These are phyloP conservation scores for Wolfiporia cocos DNA, from an alignment of 1,284 basidiomycete genomes.

Conservation along the genomic window DNA sequence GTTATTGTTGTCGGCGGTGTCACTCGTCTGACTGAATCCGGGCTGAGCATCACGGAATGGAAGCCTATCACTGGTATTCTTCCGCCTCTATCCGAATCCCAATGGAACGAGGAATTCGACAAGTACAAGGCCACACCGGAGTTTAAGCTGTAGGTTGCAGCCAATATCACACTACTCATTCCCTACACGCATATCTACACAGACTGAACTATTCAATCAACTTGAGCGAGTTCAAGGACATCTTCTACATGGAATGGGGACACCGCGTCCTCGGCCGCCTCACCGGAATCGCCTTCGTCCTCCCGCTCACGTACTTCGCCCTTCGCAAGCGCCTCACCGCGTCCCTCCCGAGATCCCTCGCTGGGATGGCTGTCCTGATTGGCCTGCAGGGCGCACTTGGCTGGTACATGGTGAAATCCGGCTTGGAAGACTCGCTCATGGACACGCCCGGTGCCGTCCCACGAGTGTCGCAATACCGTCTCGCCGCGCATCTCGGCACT, in stretches of 20 bases:
- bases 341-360: slow-evolving; percentile 57
- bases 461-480: slow-evolving; percentile 93
- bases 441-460: slow-evolving; percentile 81
- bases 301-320: slow-evolving; percentile 78
- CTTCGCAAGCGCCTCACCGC: slow-evolving; percentile 61
- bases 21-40: slow-evolving; percentile 96
- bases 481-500: slow-evolving; percentile 90
- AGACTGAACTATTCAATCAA: slow-evolving; percentile 88
- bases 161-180: neutral
- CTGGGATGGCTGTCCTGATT: slow-evolving; percentile 73
- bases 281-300: slow-evolving; percentile 79
- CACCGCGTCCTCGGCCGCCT: slow-evolving; percentile 92
- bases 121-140: slow-evolving; percentile 97
- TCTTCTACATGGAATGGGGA: slow-evolving; percentile 99
- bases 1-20: slow-evolving; percentile 96
- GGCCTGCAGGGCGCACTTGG: slow-evolving; percentile 90
- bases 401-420: slow-evolving; percentile 99
- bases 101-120: slow-evolving; percentile 90
- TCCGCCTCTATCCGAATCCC: slow-evolving; percentile 71
- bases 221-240: slow-evolving; percentile 90
- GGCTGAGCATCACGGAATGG: slow-evolving; percentile 98
- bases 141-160: slow-evolving; percentile 76
- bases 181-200: slow-evolving; percentile 2
- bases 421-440: slow-evolving; percentile 81
- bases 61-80: slow-evolving; percentile 87